Base-by-base conservation (phyloP, 441 rosid species). In the Adansonia grandidieri region DNA sequence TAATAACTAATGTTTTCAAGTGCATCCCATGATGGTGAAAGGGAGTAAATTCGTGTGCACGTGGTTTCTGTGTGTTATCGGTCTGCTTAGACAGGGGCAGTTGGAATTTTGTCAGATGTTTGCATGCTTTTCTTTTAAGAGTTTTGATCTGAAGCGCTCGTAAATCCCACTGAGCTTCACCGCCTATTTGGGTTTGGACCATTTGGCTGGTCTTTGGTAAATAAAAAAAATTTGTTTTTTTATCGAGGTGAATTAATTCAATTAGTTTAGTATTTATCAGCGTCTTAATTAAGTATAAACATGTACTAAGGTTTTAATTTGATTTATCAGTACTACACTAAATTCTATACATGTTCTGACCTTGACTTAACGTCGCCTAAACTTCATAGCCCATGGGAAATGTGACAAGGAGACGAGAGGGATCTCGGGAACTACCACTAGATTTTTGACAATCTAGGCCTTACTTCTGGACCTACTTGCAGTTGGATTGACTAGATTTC, bases 41-140 rank as follows among this genome's bases (percentile, higher is more conserved):
- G 64, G 2, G 45, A 64, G 45, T 62, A 61, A 76, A 71, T 76
- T 64, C 74, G 37, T 48, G 65, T 51, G 78, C 84, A 77, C 81
- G 84, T 81, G 81, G 61, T 67, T 73, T 60, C 45, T 69, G 68
- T 81, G 67, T 68, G 8, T 7, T 6, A 40, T 68, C 14, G 65
- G 77, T 71, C 80, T 76, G 80, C 80, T 64, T 9, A 28, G 54
- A 72, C 56, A 17, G 75, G 32, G 47, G 80, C 84, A 68, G 76
- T 74, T 81, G 75, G 84, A 77, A 77, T 73, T 73, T 60, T 81
- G 84, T 67, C 80, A 77, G 83, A 50, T 15, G 3, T 22, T 14
- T 4, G n/a, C 15, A 44, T 6, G 3, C 17, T 2, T 51, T 53
- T 15, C 22, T 11, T 24, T 42, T 0, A 40, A n/a, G 50, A 42